Conservation (phyloP, 345 rosid species). For the Euphorbia pulcherrima region DNA sequence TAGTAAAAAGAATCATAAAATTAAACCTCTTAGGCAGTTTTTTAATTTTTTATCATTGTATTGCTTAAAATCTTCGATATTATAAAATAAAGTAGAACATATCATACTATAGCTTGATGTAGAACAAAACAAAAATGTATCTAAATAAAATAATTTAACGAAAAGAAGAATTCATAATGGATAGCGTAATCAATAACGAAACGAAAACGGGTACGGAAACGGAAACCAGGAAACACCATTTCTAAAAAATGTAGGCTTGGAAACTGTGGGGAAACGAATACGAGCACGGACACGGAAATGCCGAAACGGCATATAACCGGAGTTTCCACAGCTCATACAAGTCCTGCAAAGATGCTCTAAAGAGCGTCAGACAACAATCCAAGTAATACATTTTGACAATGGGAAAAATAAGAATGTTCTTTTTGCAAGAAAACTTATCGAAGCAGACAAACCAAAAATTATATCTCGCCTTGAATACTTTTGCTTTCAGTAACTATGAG, state of each 20-base stretch:
- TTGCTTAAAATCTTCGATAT: too few relatives aligned
- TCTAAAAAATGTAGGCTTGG: too few relatives aligned
- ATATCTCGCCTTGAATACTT: constrained; percentile 35
- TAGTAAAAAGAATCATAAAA: too few relatives aligned
- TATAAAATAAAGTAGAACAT: not conserved
- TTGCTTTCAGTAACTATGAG: constrained; percentile 35
- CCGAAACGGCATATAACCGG: too few relatives aligned
- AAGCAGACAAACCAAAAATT: not conserved
- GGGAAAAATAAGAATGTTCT: too few relatives aligned
- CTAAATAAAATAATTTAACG: not conserved
- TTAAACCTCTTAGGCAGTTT: too few relatives aligned
- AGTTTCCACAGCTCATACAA: constrained; percentile 50
- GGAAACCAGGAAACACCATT: constrained; percentile 49
- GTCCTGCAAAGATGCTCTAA: constrained; percentile 30
- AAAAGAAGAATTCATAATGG: not conserved
- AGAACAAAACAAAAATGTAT: not conserved
- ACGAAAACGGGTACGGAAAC: too few relatives aligned
- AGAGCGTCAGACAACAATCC: constrained; percentile 7
- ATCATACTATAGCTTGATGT: not conserved
- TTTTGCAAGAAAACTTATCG: not conserved
- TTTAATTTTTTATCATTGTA: too few relatives aligned
- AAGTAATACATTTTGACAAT: too few relatives aligned
- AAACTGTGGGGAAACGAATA: too few relatives aligned
- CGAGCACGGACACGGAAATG: too few relatives aligned
- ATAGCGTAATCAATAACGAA: constrained; percentile 1